These are phyloP conservation scores for Alectoria sarmentosa DNA, from an alignment of 495 filamentous ascomycete species.

Conservation along the genomic window DNA sequence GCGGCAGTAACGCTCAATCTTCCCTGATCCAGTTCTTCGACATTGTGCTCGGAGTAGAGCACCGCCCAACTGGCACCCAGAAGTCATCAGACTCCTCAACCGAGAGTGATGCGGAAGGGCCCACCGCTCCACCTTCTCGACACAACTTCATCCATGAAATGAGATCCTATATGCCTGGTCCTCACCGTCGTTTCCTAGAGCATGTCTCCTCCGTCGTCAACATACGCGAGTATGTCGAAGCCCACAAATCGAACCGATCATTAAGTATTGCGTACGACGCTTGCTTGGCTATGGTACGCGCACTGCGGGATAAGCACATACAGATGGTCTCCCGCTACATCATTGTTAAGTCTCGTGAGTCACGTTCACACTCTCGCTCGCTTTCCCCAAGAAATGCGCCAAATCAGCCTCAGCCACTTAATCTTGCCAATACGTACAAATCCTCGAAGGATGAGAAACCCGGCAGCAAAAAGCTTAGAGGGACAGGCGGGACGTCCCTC, in stretches of 20 bases:
- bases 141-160: constrained; percentile 96
- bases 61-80: constrained; percentile 72
- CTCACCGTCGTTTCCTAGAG: constrained; percentile 81
- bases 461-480: constrained; percentile 59
- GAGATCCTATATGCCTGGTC: constrained; percentile 93
- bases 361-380: constrained; percentile 41
- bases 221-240: constrained; percentile 76
- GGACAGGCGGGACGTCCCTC: constrained; percentile 86
- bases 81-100: constrained; percentile 28
- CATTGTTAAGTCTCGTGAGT: constrained; percentile 60
- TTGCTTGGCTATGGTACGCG: constrained; percentile 82
- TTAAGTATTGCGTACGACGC: constrained; percentile 82
- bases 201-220: constrained; percentile 77
- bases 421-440: constrained; percentile 51
- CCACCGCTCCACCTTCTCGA: constrained; percentile 48
- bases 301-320: constrained; percentile 89
- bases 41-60: constrained; percentile 81
- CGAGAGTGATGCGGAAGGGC: constrained; percentile 44
- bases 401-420: constrained; percentile 38
- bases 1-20: constrained; percentile 93
- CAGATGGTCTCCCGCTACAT: constrained; percentile 96
- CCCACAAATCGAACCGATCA: constrained; percentile 49
- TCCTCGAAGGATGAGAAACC: constrained; percentile 16
- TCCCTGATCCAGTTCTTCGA: constrained; percentile 95
- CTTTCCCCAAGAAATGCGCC: constrained; percentile 37